Conservation (phyloP, 2,329 filamentous ascomycete species). For the Madurella mycetomatis region DNA sequence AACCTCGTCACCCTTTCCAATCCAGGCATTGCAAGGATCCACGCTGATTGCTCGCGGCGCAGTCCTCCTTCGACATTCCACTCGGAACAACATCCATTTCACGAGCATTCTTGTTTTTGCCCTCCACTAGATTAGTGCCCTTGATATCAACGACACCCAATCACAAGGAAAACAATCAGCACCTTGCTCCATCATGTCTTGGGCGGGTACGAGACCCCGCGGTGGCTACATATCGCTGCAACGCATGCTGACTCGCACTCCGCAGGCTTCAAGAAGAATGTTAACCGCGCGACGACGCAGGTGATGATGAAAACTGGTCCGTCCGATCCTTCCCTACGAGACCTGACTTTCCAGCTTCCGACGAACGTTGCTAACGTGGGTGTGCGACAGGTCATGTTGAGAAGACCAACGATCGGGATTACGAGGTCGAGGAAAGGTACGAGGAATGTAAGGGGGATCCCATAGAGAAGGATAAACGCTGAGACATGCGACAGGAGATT, state of each 20-base stretch:
- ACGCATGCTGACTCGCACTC: not conserved
- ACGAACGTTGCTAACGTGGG: slow-evolving; percentile 1
- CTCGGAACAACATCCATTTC: not conserved
- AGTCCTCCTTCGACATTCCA: slow-evolving; percentile 1
- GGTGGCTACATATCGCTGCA: slow-evolving; percentile 1
- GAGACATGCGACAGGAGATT: slow-evolving; percentile 62
- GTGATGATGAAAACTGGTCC: slow-evolving; percentile 99
- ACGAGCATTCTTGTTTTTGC: not conserved
- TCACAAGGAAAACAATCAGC: not conserved
- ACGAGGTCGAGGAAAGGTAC: slow-evolving; percentile 92
- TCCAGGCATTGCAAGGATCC: slow-evolving; percentile 10
- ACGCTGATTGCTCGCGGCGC: not conserved
- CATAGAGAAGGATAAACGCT: not conserved
- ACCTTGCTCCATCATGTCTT: slow-evolving; percentile 39
- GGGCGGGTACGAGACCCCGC: slow-evolving; percentile 39
- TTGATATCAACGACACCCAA: not conserved
- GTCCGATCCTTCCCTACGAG: slow-evolving; percentile 23
- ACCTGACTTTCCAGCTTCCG: not conserved
- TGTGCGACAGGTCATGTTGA: slow-evolving; percentile 76
- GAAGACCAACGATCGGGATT: slow-evolving; percentile 96
- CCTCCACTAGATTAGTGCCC: not conserved
- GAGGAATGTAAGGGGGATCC: slow-evolving; percentile 5
- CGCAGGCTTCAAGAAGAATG: slow-evolving; percentile 86
- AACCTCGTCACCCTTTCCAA: slow-evolving; percentile 23
- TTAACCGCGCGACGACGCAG: slow-evolving; percentile 97